Evolutionary conservation across 225 moss, liverwort and hornwort genomes (phyloP), one percentile per base, ranked within the genome.

Genomic region (Bryum argenteum): DNA sequence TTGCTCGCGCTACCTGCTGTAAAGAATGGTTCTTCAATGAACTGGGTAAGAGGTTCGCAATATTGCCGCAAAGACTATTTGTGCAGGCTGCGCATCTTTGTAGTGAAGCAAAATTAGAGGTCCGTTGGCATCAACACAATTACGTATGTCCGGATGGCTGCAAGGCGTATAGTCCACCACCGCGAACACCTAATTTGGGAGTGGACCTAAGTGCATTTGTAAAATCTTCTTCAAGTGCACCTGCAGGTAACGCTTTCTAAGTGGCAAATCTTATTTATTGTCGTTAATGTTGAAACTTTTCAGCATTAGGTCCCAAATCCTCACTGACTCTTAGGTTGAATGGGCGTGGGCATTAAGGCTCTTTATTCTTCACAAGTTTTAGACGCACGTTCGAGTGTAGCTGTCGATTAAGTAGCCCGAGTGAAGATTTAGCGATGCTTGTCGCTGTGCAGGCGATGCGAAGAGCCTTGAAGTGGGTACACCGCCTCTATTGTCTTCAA

Each of bases 1-100:
- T 85, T 59, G 91, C 89, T 53, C 88, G 86, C 65, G 74, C 81
- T 61, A 85, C 79, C 61, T 93, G 93, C 82, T 93, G 93, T 65
- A 82, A 85, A 79, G 85, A 85, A 37, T 82, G 87, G 91, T 79
- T 93, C 55, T 82, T 82, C 59, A 78, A 82, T 48, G 82, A 81
- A 58, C 71, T 93, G 61, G 78, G 85, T 26, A 79, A 84, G 61
- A 80, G 71, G 71, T 85, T 43, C 58, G 48, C 60, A 45, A 71
- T 82, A 17, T 61, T 85, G 55, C 87, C 86, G 58, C 85, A 87
- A 53, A 83, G 89, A 76, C 69, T 93, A 17, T 78, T 85, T 73
- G 74, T 86, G 72, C 83, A 88, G 81, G 88, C 88, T 70, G 84
- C 83, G 16, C 84, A 91, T 70, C 87, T 93, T 60, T 89, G 88